Evolutionary conservation across 352 stramenopile species (phyloP).

Genomic region (Plasmopara viticola): DNA sequence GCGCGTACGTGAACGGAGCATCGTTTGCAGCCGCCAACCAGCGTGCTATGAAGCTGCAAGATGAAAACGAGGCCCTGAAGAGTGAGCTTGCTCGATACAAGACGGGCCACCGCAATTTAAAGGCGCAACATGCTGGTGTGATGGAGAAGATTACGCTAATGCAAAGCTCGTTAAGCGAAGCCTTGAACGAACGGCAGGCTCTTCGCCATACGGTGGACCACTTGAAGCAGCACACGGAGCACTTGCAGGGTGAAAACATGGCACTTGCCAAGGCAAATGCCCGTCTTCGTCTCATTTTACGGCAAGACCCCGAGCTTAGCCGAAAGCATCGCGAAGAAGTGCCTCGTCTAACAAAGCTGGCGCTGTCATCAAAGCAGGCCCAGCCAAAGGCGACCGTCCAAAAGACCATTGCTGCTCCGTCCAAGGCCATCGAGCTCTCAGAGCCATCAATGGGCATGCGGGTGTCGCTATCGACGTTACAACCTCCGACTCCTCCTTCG

Average conservation of each 20-base stretch:
- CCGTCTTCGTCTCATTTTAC: conserved; percentile 72
- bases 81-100: conserved; percentile 74
- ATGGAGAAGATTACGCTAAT: conserved; percentile 82
- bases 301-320: conserved; percentile 78
- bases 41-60: conserved; percentile 77
- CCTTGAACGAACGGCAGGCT: conserved; percentile 61
- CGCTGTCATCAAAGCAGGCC: conserved; percentile 62
- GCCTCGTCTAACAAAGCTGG: conserved; percentile 74
- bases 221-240: conserved; percentile 65
- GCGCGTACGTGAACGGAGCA: conserved; percentile 80
- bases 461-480: conserved; percentile 43
- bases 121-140: conserved; percentile 67
- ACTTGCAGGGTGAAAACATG: conserved; percentile 78
- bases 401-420: conserved; percentile 31
- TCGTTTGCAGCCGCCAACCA: conserved; percentile 83
- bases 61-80: conserved; percentile 79
- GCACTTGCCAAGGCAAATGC: conserved; percentile 80
- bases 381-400: conserved; percentile 34
- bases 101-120: conserved; percentile 75
- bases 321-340: conserved; percentile 83
- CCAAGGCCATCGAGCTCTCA: conserved; percentile 41
- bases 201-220: conserved; percentile 69
- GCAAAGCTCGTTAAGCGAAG: conserved; percentile 67
- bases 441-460: conserved; percentile 34
- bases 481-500: conserved; percentile 34